Base-by-base conservation (phyloP, 2,329 filamentous ascomycete genomes). In the Camillea tinctor region DNA sequence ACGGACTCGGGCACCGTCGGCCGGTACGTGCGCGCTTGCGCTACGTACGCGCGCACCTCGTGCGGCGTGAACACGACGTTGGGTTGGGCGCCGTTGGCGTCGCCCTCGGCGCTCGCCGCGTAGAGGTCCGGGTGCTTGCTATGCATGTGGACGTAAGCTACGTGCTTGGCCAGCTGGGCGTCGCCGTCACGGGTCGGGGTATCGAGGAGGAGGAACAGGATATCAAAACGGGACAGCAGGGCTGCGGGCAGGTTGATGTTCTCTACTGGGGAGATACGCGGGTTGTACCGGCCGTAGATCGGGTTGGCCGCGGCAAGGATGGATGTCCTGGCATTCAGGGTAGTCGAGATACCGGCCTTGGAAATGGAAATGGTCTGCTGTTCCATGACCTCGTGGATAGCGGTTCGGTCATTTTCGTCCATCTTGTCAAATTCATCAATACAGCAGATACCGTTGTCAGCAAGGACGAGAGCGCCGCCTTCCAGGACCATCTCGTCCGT, bases 201-300 rank as follows among this genome's bases (percentile, higher is more conserved):
- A 79, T 99, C 95, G 60, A 99, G 89, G 70, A 99, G 93, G 52
- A 99, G 83, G 83, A 98, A 99, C 67, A 99, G 86, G 67, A 99
- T 85, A 75, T 99, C 95, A 77, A 99, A 99, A 85, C 95, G 92
- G 61, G 94, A 97, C 57, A 99, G 86, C 20, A 99, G 86, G 20
- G 95, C 95, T 19, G 95, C 95, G n/a, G 95, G 95, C 49, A 99
- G 88, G 77, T 99, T 99, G 79, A 99, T 99, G 77, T 99, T 99
- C 76, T 99, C 95, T 23, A 99, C 93, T 0, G 95, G 95, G 0
- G 94, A 97, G 69, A 99, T 90, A 64, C 93, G 92, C 59, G 95
- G 95, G 79, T 99, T 99, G 82, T 99, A 99, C 64, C 95, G 92
- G 65, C 95, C 95, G 72, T 99, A 99, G 50, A 99, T 85, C 60